A percentile compares a stretch with the other conserved stretches of the same genome.
Conservation (phyloP, 2,329 filamentous ascomycete genomes). For the Aspergillus eucalypticola region DNA sequence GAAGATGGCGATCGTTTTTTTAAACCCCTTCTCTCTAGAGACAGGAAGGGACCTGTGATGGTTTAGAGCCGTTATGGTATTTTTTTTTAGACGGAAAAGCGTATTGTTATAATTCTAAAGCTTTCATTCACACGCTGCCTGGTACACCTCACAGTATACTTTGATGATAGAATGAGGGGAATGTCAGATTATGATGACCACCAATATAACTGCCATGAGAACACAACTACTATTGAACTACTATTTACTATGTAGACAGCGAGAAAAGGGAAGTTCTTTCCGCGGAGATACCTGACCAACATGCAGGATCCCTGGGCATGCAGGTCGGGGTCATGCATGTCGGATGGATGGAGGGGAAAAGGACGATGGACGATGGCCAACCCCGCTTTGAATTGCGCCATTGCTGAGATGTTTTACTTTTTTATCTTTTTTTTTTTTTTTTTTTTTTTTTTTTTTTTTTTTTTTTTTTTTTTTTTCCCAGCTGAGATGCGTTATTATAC, state of each 20-base stretch:
- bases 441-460: too few species aligned
- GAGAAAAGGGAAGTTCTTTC: not conserved
- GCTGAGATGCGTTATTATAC: not conserved
- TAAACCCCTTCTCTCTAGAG: not conserved
- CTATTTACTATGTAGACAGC: too few species aligned
- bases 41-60: not conserved
- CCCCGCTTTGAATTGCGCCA: conserved; percentile 3
- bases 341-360: conserved; percentile 1
- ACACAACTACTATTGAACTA: too few species aligned
- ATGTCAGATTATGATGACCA: not conserved
- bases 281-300: conserved; percentile 5
- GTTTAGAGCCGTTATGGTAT: not conserved
- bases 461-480: too few species aligned
- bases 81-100: not conserved
- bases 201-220: too few species aligned
- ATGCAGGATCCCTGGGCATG: not conserved
- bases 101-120: not conserved
- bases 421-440: too few species aligned
- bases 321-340: not conserved
- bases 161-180: not conserved
- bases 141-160: not conserved
- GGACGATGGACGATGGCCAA: not conserved
- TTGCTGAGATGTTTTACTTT: too few species aligned
- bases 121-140: not conserved
- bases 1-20: conserved; percentile 3